Evolutionary conservation across 108 stramenopile genomes (phyloP).

Genomic region (Nitzschia sp.): DNA sequence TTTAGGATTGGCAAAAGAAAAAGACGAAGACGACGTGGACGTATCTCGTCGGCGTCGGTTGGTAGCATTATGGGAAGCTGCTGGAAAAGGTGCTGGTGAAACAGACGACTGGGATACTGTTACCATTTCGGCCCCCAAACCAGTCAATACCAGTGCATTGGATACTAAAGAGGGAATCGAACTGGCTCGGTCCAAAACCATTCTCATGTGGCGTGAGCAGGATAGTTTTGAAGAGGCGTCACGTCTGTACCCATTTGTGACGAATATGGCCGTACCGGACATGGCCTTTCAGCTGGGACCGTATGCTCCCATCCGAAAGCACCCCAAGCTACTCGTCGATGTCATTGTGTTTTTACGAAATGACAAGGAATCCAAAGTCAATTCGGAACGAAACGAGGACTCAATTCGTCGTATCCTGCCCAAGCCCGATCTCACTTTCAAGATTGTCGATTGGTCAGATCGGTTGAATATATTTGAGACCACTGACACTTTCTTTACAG

Average conservation of each 20-base stretch:
- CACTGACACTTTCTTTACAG: conserved; percentile 30
- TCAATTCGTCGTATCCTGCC: conserved; percentile 9
- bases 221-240: conserved; percentile 29
- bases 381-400: conserved; percentile 2
- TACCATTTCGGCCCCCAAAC: background rate
- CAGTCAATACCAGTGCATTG: conserved; percentile 1
- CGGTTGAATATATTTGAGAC: conserved; percentile 23
- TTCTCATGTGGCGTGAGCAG: conserved; percentile 41
- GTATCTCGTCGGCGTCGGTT: background rate
- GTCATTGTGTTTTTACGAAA: conserved; percentile 34
- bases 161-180: background rate
- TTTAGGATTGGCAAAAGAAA: background rate
- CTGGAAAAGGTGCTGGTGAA: background rate
- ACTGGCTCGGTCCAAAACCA: background rate
- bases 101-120: background rate
- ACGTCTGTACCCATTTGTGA: conserved; percentile 36
- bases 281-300: conserved; percentile 51
- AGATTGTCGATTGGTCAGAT: conserved; percentile 31
- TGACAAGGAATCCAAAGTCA: conserved; percentile 29
- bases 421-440: conserved; percentile 3
- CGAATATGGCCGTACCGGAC: conserved; percentile 35
- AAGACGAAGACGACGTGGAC: background rate
- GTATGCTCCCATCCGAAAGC: conserved; percentile 10
- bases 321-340: conserved; percentile 14
- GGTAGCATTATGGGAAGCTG: background rate